Conservation (phyloP, 352 stramenopile genomes). For the Albugo candida region DNA sequence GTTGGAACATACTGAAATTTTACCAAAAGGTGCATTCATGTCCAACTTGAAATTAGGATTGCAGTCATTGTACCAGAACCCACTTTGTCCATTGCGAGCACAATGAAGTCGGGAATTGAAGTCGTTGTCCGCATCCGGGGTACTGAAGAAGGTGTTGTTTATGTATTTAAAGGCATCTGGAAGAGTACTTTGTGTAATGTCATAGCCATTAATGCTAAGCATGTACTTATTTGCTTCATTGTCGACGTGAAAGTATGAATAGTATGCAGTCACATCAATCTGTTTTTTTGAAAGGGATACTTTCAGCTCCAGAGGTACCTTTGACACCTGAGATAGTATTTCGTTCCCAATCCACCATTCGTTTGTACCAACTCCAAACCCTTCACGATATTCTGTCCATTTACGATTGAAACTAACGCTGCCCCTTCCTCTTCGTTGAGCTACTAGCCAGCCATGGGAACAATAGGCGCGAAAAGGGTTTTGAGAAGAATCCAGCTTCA, state of each 20-base stretch:
- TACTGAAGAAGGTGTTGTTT: constrained; percentile 40
- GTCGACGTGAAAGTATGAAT: constrained; percentile 24
- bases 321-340: constrained; percentile 17
- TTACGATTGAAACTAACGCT: constrained; percentile 36
- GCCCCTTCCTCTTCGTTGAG: constrained; percentile 21
- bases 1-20: constrained; percentile 18
- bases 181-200: constrained; percentile 14
- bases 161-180: constrained; percentile 20
- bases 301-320: constrained; percentile 18
- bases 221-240: constrained; percentile 25
- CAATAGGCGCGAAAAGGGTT: constrained; percentile 5
- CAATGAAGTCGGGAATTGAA: constrained; percentile 21
- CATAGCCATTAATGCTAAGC: constrained; percentile 20
- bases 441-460: constrained; percentile 36
- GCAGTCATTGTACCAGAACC: constrained; percentile 39
- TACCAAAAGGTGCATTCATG: constrained; percentile 27
- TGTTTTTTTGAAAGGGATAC: constrained; percentile 30
- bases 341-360: constrained; percentile 50
- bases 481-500: constrained; percentile 18
- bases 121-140: constrained; percentile 33
- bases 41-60: constrained; percentile 16
- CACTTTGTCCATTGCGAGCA: constrained; percentile 20
- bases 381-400: constrained; percentile 33
- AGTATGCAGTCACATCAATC: constrained; percentile 18
- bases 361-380: constrained; percentile 22